Conservation (phyloP, 1,139 yeast genomes). For the Kurtzmaniella quercitrusa region DNA sequence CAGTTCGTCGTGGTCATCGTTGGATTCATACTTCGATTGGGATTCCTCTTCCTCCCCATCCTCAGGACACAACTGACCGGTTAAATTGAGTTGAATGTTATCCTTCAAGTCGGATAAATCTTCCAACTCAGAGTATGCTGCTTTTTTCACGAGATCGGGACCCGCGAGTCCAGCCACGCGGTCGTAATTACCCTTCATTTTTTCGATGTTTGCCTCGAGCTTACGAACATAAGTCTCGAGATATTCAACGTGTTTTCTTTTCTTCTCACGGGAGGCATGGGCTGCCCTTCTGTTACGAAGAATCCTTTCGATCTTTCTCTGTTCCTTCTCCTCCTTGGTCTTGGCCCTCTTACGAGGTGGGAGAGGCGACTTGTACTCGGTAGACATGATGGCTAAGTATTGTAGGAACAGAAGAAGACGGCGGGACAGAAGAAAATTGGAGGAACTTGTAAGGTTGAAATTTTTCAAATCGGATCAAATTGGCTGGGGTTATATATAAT, state of each 20-base stretch:
- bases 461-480: neutral
- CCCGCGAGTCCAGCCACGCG: constrained; percentile 7
- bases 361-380: constrained; percentile 42
- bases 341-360: constrained; percentile 97
- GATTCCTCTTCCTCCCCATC: constrained; percentile 17
- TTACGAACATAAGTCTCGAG: constrained; percentile 62
- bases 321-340: constrained; percentile 96
- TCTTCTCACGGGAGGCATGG: constrained; percentile 94
- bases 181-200: constrained; percentile 20
- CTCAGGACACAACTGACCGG: constrained; percentile 5
- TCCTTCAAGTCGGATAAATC: constrained; percentile 30
- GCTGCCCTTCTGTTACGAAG: constrained; percentile 95
- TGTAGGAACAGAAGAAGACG: neutral
- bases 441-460: neutral
- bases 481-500: neutral
- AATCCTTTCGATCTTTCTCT: constrained; percentile 87
- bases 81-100: constrained; percentile 28
- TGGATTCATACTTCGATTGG: constrained; percentile 6
- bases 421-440: neutral
- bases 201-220: constrained; percentile 38
- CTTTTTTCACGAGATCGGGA: constrained; percentile 8
- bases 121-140: constrained; percentile 11
- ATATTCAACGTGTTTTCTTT: constrained; percentile 85
- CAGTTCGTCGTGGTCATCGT: neutral
- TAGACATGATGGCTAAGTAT: neutral